Conservation (phyloP, 768 basidiomycete species). For the Boletus subparvulus region DNA sequence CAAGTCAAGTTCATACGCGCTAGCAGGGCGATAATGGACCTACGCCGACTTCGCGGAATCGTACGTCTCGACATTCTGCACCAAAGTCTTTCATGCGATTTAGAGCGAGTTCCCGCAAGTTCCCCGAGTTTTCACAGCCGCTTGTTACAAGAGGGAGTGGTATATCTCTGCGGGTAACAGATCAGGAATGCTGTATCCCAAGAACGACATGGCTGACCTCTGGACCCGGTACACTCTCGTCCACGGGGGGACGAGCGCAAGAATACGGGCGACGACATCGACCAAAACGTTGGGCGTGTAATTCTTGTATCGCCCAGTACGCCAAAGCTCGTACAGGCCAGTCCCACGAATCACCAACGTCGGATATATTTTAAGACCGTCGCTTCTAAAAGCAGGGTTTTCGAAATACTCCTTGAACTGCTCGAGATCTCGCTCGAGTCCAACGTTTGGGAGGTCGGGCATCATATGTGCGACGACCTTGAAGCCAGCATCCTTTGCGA, state of each 20-base stretch:
- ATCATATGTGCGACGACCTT: constrained; percentile 99
- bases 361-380: constrained; percentile 98
- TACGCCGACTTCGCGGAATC: constrained; percentile 97
- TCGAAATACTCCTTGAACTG: constrained; percentile 99
- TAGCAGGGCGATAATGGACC: constrained; percentile 29
- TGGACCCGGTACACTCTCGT: constrained; percentile 98
- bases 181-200: neutral
- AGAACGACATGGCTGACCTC: constrained; percentile 48
- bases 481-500: constrained; percentile 98
- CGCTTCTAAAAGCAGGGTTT: constrained; percentile 95
- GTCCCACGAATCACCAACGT: constrained; percentile 98
- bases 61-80: constrained; percentile 93
- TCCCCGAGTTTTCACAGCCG: constrained; percentile 97
- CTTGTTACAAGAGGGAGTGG: constrained; percentile 95
- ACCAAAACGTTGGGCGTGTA: constrained; percentile 99
- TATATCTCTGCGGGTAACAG: constrained; percentile 67
- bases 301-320: constrained; percentile 97
- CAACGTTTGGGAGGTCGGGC: constrained; percentile 98
- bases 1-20: constrained; percentile 1
- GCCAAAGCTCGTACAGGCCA: constrained; percentile 93
- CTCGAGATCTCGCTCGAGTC: constrained; percentile 93
- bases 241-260: constrained; percentile 98
- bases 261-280: constrained; percentile 93
- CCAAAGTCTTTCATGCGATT: constrained; percentile 99
- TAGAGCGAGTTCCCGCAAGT: constrained; percentile 91